Conservation (phyloP, 1,139 yeast genomes). For the Diutina ranongensis region DNA sequence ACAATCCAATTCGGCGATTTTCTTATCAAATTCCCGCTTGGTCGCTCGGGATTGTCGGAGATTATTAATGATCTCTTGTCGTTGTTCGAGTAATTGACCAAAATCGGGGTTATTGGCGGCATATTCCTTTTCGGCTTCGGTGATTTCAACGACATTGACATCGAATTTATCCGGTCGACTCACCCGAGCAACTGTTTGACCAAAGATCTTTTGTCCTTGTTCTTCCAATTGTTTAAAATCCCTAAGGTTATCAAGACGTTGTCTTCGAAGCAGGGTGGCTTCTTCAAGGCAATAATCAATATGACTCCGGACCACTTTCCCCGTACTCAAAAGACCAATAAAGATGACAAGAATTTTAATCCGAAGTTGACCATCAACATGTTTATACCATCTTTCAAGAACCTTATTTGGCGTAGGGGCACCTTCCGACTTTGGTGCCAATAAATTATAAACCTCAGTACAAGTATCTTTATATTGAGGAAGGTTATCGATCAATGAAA, state of each 20-base stretch:
- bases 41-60: conserved; percentile 34
- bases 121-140: conserved; percentile 37
- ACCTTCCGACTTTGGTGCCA: conserved; percentile 43
- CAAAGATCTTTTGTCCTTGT: conserved; percentile 34
- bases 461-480: conserved; percentile 41
- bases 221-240: conserved; percentile 46
- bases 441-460: conserved; percentile 30
- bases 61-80: conserved; percentile 27
- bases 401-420: conserved; percentile 41
- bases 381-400: conserved; percentile 35
- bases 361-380: conserved; percentile 37
- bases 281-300: conserved; percentile 64
- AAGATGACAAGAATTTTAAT: conserved; percentile 44
- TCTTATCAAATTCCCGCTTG: conserved; percentile 41
- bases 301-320: conserved; percentile 47
- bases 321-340: conserved; percentile 44
- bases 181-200: conserved; percentile 21
- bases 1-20: conserved; percentile 56
- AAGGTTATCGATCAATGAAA: conserved; percentile 48
- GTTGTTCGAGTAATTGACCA: conserved; percentile 28
- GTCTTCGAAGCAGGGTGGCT: conserved; percentile 51
- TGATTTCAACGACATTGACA: conserved; percentile 27
- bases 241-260: conserved; percentile 54
- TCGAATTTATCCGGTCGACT: conserved; percentile 8
- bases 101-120: conserved; percentile 37